Evolutionary conservation across 495 filamentous ascomycete species (phyloP), one percentile per base, ranked within the genome.

Genomic region (Daldinia caldariorum): DNA sequence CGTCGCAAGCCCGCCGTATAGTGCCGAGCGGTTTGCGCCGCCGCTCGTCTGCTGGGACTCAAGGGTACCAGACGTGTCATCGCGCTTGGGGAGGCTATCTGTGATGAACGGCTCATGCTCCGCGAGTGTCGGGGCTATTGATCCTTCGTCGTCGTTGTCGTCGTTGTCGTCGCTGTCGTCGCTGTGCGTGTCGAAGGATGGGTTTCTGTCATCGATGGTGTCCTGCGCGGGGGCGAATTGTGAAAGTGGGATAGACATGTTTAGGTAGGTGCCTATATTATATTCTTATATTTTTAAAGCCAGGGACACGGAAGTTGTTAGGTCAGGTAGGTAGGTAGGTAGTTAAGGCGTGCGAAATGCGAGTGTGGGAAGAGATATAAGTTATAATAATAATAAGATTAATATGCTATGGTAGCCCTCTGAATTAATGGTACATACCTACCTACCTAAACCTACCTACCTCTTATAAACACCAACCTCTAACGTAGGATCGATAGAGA

Each of bases 41-140:
- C 43, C 16, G n/a, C 43, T 47, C 16, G 43, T 10, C 43, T 47
- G n/a, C 43, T 18, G 43, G 16, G 43, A 47, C 43, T 47, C 43
- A 8, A 22, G 43, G 16, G 43, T n/a, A n/a, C n/a, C 16, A 2
- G 43, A 12, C 7, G 43, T 47, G 8, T 47, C 20, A 6, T 47
- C 26, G 26, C 26, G 26, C 26, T 26, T 26, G 26, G 26, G 3
- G 26, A 26, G 26, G 26, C 3, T 26, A 3, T 3, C n/a, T n/a
- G n/a, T 22, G 4, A 47, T 47, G 12, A 47, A 47, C 8, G 43
- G 18, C 43, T 47, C 43, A 3, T 47, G 43, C 18, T 47, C 43
- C 9, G 18, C 43, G 43, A 22, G 8, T 8, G 20, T 18, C 2
- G 43, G 20, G 7, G 13, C 0, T 32, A 12, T 16, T 12, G 49